Evolutionary conservation across 176 grass and related monocot genomes (phyloP).

Genomic region (Cocos nucifera): DNA sequence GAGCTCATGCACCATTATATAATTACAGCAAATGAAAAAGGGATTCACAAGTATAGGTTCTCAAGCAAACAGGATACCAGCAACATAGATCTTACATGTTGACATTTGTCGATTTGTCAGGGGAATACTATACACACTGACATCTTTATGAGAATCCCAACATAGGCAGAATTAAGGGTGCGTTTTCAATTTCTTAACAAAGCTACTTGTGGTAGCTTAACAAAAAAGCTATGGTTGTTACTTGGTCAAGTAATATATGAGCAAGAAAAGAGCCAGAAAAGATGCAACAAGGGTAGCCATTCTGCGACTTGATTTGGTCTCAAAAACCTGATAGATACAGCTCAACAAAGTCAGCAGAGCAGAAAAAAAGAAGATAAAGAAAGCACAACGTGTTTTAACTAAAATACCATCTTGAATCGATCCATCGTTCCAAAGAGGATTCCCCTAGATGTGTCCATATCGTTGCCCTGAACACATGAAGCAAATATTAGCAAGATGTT

Average conservation of each 20-base stretch:
- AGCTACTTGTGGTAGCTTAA: not conserved
- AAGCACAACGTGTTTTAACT: too few species aligned
- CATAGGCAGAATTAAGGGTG: too few species aligned
- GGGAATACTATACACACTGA: too few species aligned
- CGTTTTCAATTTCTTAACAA: too few species aligned
- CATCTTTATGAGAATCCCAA: too few species aligned
- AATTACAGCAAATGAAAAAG: too few species aligned
- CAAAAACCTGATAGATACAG: conserved; percentile 50
- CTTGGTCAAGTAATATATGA: conserved; percentile 88
- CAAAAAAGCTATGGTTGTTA: conserved; percentile 13
- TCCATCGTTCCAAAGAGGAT: conserved; percentile 92
- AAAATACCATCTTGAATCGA: conserved; percentile 79
- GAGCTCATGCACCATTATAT: too few species aligned
- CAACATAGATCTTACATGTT: too few species aligned
- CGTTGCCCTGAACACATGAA: conserved; percentile 52
- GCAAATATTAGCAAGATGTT: not conserved
- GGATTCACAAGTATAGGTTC: too few species aligned
- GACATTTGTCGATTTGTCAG: too few species aligned
- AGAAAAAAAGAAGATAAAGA: not conserved
- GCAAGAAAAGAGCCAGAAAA: conserved; percentile 71
- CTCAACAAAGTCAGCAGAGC: too few species aligned
- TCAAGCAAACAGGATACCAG: too few species aligned
- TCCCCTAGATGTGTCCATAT: conserved; percentile 94
- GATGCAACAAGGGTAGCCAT: conserved; percentile 84
- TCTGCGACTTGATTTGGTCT: conserved; percentile 91